Conservation (phyloP, 768 basidiomycete genomes). For the Jaapia argillacea region DNA sequence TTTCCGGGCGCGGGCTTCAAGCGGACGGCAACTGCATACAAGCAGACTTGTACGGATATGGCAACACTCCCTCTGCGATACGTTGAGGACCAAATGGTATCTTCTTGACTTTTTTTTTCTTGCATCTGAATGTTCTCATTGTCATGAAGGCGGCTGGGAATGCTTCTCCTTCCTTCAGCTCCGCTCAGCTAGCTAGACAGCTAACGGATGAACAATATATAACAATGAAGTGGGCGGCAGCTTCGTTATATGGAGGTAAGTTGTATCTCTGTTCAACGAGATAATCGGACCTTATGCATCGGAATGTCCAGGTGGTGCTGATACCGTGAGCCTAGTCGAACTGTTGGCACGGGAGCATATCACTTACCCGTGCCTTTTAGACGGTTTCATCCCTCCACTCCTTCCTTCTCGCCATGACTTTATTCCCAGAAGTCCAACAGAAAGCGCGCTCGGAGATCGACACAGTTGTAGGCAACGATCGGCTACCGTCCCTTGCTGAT, state of each 20-base stretch:
- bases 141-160: background rate
- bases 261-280: background rate
- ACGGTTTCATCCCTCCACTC: background rate
- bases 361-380: background rate
- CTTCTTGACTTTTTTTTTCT: background rate
- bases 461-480: constrained; percentile 20
- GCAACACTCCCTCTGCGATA: constrained; percentile 10
- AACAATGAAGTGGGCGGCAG: background rate
- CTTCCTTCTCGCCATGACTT: constrained; percentile 18
- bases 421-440: constrained; percentile 18
- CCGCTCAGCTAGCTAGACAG: background rate
- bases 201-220: background rate
- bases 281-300: background rate
- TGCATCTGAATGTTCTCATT: no score
- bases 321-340: constrained; percentile 7
- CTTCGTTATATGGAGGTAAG: constrained; percentile 1
- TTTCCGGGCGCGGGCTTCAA: constrained; percentile 4
- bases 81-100: constrained; percentile 16
- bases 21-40: background rate
- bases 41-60: constrained; percentile 7
- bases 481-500: constrained; percentile 13
- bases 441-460: constrained; percentile 22
- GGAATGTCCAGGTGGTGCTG: constrained; percentile 8
- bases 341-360: background rate
- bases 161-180: background rate